A percentile compares a stretch with the other conserved stretches of the same genome.
Evolutionary conservation across 345 rosid genomes (phyloP).

Genomic region (Limnanthes douglasii): DNA sequence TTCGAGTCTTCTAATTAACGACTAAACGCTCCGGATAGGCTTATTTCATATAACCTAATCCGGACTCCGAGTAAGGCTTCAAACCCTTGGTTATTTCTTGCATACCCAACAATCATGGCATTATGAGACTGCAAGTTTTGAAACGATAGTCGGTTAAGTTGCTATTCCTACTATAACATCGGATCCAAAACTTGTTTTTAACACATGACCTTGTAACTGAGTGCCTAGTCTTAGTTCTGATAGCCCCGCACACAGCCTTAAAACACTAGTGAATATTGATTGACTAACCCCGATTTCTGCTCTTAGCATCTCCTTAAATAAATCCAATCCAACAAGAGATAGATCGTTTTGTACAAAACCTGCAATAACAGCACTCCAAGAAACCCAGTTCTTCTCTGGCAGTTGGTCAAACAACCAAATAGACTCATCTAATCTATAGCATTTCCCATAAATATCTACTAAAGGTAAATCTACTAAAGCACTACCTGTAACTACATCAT

Average conservation of each 20-base stretch:
- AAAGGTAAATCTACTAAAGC: slow-evolving; percentile 74
- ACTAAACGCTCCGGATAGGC: slow-evolving; percentile 73
- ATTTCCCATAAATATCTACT: slow-evolving; percentile 93
- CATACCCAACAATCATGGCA: slow-evolving; percentile 72
- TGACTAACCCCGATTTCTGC: slow-evolving; percentile 43
- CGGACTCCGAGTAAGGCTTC: slow-evolving; percentile 46
- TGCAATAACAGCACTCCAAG: slow-evolving; percentile 83
- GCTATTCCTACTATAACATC: slow-evolving; percentile 80
- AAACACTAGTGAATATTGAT: slow-evolving; percentile 74
- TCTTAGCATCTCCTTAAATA: slow-evolving; percentile 63
- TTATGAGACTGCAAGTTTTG: slow-evolving; percentile 67
- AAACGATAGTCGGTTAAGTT: slow-evolving; percentile 38
- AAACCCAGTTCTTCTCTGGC: slow-evolving; percentile 54
- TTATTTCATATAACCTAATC: slow-evolving; percentile 62
- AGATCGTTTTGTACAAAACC: slow-evolving; percentile 60
- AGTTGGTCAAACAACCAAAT: slow-evolving; percentile 38
- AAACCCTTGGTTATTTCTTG: slow-evolving; percentile 32
- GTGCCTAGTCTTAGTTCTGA: slow-evolving; percentile 36
- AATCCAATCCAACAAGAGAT: slow-evolving; percentile 27
- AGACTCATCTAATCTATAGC: slow-evolving; percentile 40
- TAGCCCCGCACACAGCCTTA: slow-evolving; percentile 63
- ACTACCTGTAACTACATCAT: slow-evolving; percentile 58
- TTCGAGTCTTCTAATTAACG: slow-evolving; percentile 33
- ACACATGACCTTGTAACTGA: slow-evolving; percentile 79
- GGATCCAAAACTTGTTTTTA: slow-evolving; percentile 38